Evolutionary conservation across 164 flowering plant genomes (phyloP), one percentile per base, ranked within the genome.

Genomic region (Litsea cubeba): DNA sequence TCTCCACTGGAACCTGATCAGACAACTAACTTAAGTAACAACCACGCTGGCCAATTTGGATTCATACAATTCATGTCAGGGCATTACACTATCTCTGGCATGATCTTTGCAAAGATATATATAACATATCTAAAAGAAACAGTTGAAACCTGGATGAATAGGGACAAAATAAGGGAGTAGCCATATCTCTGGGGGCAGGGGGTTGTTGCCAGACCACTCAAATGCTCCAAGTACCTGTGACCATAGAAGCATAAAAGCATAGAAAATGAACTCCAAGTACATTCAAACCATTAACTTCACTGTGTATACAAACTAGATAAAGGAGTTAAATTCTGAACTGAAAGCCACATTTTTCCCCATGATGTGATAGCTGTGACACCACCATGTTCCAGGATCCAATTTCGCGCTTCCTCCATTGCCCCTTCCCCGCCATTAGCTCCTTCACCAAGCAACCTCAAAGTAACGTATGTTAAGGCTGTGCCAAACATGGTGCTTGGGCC

Each of bases 401-500:
- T 81, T 28, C 85, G 71, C 14, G 74, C 90, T 76, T 81, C 84
- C 32, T 83, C 81, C 78, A 84, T 72, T 17, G 84, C 86, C 30
- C 73, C 72, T 71, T 83, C 83, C 1, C 87, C 87, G 72, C 69
- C 89, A 18, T 83, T 85, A 65, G 74, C 65, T 72, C 71, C 84
- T 78, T 92, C 86, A 64, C 94, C 95, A 0, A 90, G 79, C 83
- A 91, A 81, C 74, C 94, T 81, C 71, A 91, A 65, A 3, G 85
- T 65, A 0, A 91, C 82, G 64, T 93, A 93, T 12, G 67, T 78
- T 4, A 93, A 81, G 22, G 73, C 85, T 5, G 96, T 83, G 71
- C 89, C 71, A 64, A 93, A 87, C 94, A 91, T 90, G 69, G 85
- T 88, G 84, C 96, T 91, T 32, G 32, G 78, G 15, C 96, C 94